These are phyloP conservation scores for Beta vulgaris DNA, from an alignment of 148 eudicot species.

Conservation along the genomic window DNA sequence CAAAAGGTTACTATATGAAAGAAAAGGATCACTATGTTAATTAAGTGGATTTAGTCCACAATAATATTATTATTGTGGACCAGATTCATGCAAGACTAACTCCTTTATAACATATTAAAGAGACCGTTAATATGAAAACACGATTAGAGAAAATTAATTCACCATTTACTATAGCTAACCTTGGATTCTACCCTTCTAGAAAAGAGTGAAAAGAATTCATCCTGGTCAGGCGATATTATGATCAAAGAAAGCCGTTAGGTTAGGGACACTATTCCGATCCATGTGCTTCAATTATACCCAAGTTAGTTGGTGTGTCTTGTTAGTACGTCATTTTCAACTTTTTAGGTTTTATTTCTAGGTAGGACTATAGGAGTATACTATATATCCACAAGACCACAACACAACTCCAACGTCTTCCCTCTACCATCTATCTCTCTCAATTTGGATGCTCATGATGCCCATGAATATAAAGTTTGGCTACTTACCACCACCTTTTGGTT, in stretches of 20 bases:
- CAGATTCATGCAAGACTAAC: no score
- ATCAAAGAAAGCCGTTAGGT: neutral
- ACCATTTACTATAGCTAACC: no score
- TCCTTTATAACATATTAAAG: no score
- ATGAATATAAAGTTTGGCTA: no score
- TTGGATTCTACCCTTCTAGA: no score
- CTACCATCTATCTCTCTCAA: neutral
- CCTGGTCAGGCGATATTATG: no score
- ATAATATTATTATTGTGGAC: neutral
- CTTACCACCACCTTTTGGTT: neutral
- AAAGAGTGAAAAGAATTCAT: no score
- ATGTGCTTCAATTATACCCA: neutral
- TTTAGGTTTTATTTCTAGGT: neutral
- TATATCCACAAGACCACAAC: no score
- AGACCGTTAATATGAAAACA: neutral
- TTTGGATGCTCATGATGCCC: neutral
- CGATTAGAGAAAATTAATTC: no score
- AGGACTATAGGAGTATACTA: neutral
- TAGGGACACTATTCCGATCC: neutral
- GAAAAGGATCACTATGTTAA: no score
- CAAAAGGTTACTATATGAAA: no score
- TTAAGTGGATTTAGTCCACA: no score
- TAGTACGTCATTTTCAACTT: slow-evolving; percentile 9
- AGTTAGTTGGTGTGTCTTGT: slow-evolving; percentile 15
- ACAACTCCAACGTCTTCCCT: neutral